These are phyloP conservation scores for Emergomyces orientalis DNA, from an alignment of 2,329 filamentous ascomycete species.

Conservation along the genomic window DNA sequence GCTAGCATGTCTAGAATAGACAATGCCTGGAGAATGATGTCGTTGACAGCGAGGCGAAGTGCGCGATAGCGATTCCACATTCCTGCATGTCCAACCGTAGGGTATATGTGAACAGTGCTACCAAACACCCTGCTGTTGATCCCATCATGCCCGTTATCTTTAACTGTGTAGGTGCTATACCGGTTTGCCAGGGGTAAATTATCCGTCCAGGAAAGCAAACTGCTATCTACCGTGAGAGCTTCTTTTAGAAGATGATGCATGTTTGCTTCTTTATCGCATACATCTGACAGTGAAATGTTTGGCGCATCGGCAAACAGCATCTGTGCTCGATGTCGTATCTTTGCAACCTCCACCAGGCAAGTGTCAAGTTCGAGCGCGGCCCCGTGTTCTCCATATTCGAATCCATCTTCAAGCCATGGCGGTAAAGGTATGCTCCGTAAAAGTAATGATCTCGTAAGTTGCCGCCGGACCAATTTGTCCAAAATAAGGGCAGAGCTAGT, in stretches of 20 bases:
- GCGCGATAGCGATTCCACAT: constrained; percentile 7
- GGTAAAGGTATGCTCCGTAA: neutral
- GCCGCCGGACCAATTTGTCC: constrained; percentile 5
- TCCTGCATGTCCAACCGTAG: neutral
- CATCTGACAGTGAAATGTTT: neutral
- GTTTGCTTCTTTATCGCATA: neutral
- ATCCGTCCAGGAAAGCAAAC: neutral
- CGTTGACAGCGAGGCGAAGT: neutral
- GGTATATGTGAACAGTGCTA: constrained; percentile 1
- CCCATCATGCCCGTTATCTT: neutral
- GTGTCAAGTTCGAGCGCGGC: neutral
- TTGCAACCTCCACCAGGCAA: neutral
- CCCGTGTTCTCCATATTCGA: neutral
- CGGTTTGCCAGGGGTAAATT: neutral
- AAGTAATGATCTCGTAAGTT: constrained; percentile 1
- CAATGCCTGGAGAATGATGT: neutral
- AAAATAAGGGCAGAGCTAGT: neutral
- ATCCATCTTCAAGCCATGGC: constrained; percentile 3
- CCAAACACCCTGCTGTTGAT: neutral
- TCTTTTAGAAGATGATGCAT: neutral
- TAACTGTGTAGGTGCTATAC: neutral
- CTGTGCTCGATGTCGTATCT: neutral
- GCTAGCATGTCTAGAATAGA: neutral
- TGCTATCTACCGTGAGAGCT: neutral
- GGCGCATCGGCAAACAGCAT: neutral